Conservation (phyloP, 2,329 filamentous ascomycete genomes). For the Nemania sp. region DNA sequence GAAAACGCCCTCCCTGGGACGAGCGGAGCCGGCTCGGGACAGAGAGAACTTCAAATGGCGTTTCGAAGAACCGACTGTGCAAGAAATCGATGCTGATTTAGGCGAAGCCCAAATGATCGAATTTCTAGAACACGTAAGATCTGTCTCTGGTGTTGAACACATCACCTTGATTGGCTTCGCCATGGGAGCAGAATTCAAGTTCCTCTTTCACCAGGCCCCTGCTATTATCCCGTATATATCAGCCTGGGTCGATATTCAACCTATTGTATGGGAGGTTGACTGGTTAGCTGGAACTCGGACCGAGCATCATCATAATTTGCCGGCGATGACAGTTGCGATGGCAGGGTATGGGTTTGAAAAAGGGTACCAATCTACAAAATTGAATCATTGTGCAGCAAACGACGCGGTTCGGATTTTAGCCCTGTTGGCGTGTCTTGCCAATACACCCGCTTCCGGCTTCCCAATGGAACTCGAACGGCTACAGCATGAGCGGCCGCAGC, state of each 20-base stretch:
- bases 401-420: conserved; percentile 8
- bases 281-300: conserved; percentile 4
- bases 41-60: conserved; percentile 12
- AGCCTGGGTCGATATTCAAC: conserved; percentile 12
- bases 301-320: neutral
- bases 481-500: neutral
- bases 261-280: conserved; percentile 9
- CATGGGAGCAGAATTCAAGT: neutral
- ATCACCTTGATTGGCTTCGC: conserved; percentile 3
- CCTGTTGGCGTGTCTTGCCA: conserved; percentile 7
- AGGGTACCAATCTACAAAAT: conserved; percentile 5
- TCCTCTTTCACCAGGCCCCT: neutral
- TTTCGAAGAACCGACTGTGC: conserved; percentile 4
- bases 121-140: neutral
- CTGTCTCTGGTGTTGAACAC: neutral
- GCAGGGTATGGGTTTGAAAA: conserved; percentile 10
- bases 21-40: neutral
- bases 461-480: neutral
- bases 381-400: neutral
- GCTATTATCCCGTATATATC: conserved; percentile 1
- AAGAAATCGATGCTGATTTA: neutral
- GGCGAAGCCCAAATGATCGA: conserved; percentile 6
- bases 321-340: conserved; percentile 3
- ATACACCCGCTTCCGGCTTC: conserved; percentile 6
- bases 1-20: neutral